Evolutionary conservation across 331 rosid species (phyloP), one percentile per base, ranked within the genome.

Genomic region (Spiraea crenata): DNA sequence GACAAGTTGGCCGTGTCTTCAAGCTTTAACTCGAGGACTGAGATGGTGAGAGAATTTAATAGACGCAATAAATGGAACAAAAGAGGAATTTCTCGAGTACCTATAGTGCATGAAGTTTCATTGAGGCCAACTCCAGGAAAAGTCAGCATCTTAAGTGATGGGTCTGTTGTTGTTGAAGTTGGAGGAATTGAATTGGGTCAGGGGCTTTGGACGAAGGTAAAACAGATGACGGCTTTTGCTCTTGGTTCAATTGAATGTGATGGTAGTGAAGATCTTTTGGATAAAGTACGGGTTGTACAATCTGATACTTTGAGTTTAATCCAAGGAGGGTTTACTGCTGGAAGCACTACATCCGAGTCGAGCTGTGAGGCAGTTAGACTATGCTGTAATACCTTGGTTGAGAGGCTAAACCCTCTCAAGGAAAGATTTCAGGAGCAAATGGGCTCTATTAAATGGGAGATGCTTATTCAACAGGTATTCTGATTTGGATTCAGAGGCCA

Each of bases 171-270:
- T 74, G 95, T 85, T 80, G 99, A 93, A 84, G 96, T 93, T 63
- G 96, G 97, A 67, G 99, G 97, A 35, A 87, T 89, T 25, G 96
- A 93, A 78, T 40, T 93, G 31, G 99, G 99, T 44, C 99, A 93
- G 79, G 99, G 99, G 85, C 93, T 93, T 4, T 93, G 99, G 99
- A 93, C 97, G 46, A 93, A 93, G 89, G 99, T 82, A 8, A 89
- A 87, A 73, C 97, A 93, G 83, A 86, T 83, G 95, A 83, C 87
- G 65, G 95, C 97, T 55, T 93, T 75, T 82, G 82, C 84, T 67
- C 97, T 93, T 20, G 62, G 85, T 57, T 77, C 79, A 69, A 75
- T 93, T 73, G 80, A 79, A 54, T 84, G 96, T 68, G 79, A 82
- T 60, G 85, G 77, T 78, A 80, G 49, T 19, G 69, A 44, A 9